phyloP scores from a whole-genome alignment of 176 grass and related monocot species.

The Phragmites australis region DNA sequence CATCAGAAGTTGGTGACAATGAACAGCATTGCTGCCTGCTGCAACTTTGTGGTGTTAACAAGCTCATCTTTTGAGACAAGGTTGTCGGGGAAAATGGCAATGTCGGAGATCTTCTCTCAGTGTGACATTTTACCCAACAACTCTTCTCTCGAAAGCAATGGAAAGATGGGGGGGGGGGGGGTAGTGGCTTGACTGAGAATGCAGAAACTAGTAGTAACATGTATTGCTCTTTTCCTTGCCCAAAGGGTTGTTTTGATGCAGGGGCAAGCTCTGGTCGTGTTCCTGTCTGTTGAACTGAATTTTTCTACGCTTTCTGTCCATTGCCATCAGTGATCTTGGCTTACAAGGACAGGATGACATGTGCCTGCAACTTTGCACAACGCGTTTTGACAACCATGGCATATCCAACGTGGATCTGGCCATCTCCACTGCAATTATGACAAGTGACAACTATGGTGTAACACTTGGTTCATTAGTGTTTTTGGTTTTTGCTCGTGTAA shows the following conservation, averaged over 20 bases:
- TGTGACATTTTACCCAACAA: constrained; percentile 10
- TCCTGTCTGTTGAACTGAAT: neutral
- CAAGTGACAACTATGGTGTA: too few relatives aligned
- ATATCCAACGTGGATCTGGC: neutral
- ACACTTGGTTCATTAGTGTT: too few relatives aligned
- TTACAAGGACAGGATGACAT: neutral
- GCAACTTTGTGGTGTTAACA: neutral
- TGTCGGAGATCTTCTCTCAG: neutral
- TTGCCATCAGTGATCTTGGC: neutral
- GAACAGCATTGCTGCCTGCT: neutral
- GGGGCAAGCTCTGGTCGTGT: neutral
- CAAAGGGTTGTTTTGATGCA: neutral
- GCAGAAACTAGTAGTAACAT: neutral
- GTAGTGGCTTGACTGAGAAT: neutral
- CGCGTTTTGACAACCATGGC: constrained; percentile 4
- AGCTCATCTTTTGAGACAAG: constrained; percentile 28
- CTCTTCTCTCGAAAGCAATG: neutral
- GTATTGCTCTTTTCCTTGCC: neutral
- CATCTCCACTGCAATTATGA: too few relatives aligned
- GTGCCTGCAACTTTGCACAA: neutral
- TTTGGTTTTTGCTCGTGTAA: too few relatives aligned
- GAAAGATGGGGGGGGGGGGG: too few relatives aligned
- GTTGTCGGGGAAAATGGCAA: constrained; percentile 23
- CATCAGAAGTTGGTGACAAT: neutral
- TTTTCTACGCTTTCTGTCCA: neutral